Evolutionary conservation across 2,329 filamentous ascomycete genomes (phyloP).

Genomic region (Moelleriella libera): DNA sequence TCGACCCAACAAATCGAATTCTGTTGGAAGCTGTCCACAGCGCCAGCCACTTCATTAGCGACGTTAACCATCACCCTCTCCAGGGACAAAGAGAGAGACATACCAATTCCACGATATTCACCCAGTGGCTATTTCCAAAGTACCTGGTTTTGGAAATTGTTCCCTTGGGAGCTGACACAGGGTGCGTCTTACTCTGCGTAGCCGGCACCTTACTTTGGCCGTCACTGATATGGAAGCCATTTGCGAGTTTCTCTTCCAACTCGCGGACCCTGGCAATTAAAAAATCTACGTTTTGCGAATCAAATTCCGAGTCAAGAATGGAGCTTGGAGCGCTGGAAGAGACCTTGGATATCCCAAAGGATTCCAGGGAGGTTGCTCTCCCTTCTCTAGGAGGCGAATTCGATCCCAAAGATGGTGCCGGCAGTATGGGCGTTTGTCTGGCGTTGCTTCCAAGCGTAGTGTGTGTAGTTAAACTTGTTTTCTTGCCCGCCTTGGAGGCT

Average conservation of each 20-base stretch:
- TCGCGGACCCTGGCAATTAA: constrained; percentile 24
- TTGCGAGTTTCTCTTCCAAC: constrained; percentile 27
- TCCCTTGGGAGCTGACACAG: constrained; percentile 13
- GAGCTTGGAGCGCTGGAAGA: constrained; percentile 12
- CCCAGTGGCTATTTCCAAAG: constrained; percentile 36
- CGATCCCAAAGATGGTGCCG: not conserved
- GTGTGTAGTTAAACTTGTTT: not conserved
- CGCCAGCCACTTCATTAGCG: not conserved
- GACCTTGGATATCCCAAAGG: constrained; percentile 4
- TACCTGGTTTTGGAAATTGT: constrained; percentile 28
- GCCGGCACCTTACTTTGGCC: constrained; percentile 5
- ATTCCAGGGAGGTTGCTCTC: not conserved
- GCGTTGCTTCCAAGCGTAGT: not conserved
- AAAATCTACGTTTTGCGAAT: constrained; percentile 14
- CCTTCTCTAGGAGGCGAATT: not conserved
- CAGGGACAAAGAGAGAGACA: not conserved
- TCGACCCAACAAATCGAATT: constrained; percentile 12
- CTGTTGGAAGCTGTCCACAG: constrained; percentile 13
- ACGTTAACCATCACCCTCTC: no score
- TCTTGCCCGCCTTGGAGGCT: constrained; percentile 10
- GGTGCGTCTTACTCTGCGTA: not conserved
- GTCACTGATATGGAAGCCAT: constrained; percentile 11
- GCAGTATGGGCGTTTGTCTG: not conserved
- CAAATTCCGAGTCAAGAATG: constrained; percentile 12
- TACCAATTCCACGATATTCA: constrained; percentile 25